Conservation (phyloP, 768 basidiomycete species). For the Trametes villosa region DNA sequence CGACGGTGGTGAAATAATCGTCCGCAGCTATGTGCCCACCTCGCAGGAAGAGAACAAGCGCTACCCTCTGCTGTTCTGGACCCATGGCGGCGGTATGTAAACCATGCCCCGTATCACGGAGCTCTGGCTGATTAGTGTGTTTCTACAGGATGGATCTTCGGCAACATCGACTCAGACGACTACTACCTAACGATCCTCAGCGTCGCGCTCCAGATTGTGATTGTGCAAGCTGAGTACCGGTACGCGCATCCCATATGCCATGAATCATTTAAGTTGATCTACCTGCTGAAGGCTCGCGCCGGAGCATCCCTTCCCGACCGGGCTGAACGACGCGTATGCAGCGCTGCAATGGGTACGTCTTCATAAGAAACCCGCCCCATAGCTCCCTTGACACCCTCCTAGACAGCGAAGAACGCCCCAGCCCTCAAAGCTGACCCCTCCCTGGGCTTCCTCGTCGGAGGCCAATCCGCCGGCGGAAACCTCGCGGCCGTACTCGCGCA, state of each 20-base stretch:
- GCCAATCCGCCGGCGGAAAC: constrained; percentile 24
- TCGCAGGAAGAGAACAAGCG: no score
- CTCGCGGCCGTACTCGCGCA: constrained; percentile 28
- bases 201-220: constrained; percentile 23
- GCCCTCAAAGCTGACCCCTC: neutral
- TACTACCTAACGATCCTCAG: constrained; percentile 21
- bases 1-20: neutral
- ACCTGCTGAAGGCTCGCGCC: constrained; percentile 27
- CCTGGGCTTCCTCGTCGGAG: constrained; percentile 32
- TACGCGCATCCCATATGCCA: neutral
- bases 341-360: constrained; percentile 32
- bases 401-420: constrained; percentile 13
- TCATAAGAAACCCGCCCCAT: neutral
- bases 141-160: constrained; percentile 29
- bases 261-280: neutral
- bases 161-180: constrained; percentile 24
- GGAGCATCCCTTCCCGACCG: constrained; percentile 31
- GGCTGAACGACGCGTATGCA: constrained; percentile 27
- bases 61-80: neutral
- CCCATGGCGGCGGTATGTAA: neutral
- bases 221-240: constrained; percentile 20
- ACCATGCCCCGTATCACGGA: no score
- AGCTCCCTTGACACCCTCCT: neutral
- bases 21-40: neutral
- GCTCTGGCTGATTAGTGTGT: neutral